Base-by-base conservation (phyloP, 495 filamentous ascomycete genomes). In the Jackrogersella minutella region DNA sequence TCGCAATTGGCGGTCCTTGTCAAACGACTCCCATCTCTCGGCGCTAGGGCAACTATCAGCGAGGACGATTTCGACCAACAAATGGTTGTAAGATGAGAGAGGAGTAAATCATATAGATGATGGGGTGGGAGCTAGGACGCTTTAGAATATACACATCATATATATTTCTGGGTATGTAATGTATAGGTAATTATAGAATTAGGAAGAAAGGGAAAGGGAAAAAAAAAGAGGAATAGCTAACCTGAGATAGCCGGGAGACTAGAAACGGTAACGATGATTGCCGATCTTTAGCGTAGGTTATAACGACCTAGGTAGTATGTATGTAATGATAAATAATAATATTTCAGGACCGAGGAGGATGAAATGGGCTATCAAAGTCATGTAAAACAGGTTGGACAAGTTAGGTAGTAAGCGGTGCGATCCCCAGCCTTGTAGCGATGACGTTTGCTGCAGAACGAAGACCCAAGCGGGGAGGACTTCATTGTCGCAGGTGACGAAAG, bases 401-500 rank as follows among this genome's bases (percentile, higher is more conserved):
- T 54, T 11, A 40, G 39, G 39, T 62, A 62, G 52, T 53, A 55
- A 58, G 39, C 30, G 11, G 16, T 28, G 34, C 30, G 37, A 21
- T 47, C 8, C 30, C 66, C 60, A 69, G 66, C 66, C 66, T 69
- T 69, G 60, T 69, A 69, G 47, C 66, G 66, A 69, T 69, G 66
- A 69, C 66, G 66, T 69, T 69, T 64, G 43, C 50, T 69, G 61
- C 55, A 64, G 61, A 64, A 69, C 7, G 11, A 30, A 58, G 55
- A 19, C 55, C 60, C 60, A 56, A 50, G 36, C 53, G 60, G 60
- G 61, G 61, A 57, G 33, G 40, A 50, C n/a, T 63, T 64, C 53
- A 54, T 58, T 69, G 53, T 64, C 46, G 55, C 66, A 69, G 65
- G 53, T 59, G 53, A 63, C 63, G 53, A 57, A 58, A 50, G 58